phyloP scores from a whole-genome alignment of 345 rosid species.

The Schrenkiella parvula region DNA sequence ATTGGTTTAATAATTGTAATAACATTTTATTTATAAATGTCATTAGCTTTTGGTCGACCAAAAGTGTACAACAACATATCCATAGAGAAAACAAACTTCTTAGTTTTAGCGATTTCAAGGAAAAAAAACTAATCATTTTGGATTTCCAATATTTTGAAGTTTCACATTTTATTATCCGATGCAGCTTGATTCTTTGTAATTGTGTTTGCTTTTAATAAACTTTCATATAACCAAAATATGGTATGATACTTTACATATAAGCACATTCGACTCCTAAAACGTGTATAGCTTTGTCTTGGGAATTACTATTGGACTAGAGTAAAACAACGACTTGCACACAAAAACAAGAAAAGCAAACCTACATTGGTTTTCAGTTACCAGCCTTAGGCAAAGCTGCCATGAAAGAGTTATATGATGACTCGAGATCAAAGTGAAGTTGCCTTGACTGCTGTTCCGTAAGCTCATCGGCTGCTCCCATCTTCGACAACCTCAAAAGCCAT shows the following conservation, averaged over 20 bases:
- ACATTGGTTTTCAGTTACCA: slow-evolving; percentile 42
- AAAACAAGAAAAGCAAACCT: slow-evolving; percentile 4
- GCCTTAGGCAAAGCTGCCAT: slow-evolving; percentile 95
- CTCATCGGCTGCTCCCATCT: slow-evolving; percentile 98
- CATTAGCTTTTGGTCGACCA: no score
- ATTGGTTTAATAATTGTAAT: no score
- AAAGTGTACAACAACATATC: no score
- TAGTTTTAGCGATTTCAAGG: no score
- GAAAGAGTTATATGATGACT: slow-evolving; percentile 86
- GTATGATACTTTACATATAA: neutral
- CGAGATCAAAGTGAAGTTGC: slow-evolving; percentile 89
- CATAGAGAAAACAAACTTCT: no score
- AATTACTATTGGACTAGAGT: neutral
- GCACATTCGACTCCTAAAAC: neutral
- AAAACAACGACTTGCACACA: slow-evolving; percentile 3
- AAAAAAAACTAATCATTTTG: no score
- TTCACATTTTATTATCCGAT: no score
- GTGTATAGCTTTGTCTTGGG: neutral
- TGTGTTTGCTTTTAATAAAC: neutral
- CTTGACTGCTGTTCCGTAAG: slow-evolving; percentile 88
- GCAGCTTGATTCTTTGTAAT: neutral
- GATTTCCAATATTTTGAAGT: no score
- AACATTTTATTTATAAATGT: no score
- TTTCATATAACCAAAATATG: neutral
- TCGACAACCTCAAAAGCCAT: slow-evolving; percentile 72